A percentile compares a stretch with the other conserved stretches of the same genome.
phyloP scores from a whole-genome alignment of 2,329 filamentous ascomycete species.

The Aspergillus aculeatinus region DNA sequence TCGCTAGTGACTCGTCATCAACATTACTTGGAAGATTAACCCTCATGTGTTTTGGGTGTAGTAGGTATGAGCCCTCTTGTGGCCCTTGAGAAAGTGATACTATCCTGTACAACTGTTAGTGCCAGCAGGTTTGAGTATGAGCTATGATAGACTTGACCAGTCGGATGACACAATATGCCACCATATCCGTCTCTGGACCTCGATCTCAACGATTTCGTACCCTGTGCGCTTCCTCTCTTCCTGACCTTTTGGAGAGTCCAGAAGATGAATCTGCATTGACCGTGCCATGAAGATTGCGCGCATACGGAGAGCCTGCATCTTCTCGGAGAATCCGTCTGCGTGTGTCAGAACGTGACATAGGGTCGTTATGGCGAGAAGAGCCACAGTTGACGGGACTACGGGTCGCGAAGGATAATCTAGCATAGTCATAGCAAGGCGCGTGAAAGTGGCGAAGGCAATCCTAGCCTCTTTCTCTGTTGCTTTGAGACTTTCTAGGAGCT shows the following conservation, averaged over 20 bases:
- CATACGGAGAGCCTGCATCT: slow-evolving; percentile 8
- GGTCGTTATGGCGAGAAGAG: slow-evolving; percentile 6
- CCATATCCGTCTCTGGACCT: slow-evolving; percentile 11
- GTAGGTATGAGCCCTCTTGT: slow-evolving; percentile 10
- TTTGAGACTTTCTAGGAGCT: not conserved
- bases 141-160: not conserved
- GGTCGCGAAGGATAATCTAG: slow-evolving; percentile 1
- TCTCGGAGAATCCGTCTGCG: slow-evolving; percentile 1
- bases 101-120: slow-evolving; percentile 2
- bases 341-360: slow-evolving; percentile 3
- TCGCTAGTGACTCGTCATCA: slow-evolving; percentile 2
- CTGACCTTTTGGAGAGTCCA: not conserved
- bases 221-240: not conserved
- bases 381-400: not conserved
- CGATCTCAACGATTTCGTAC: not conserved
- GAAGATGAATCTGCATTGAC: slow-evolving; percentile 10
- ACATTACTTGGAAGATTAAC: slow-evolving; percentile 9
- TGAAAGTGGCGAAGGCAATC: not conserved
- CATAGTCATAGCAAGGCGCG: slow-evolving; percentile 1
- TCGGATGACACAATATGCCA: slow-evolving; percentile 8
- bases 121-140: not conserved
- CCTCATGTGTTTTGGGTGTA: slow-evolving; percentile 9
- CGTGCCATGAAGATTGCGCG: slow-evolving; percentile 8
- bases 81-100: slow-evolving; percentile 6
- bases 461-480: slow-evolving; percentile 1